Conservation (phyloP, 352 stramenopile genomes). For the Globisporangium lucens region DNA sequence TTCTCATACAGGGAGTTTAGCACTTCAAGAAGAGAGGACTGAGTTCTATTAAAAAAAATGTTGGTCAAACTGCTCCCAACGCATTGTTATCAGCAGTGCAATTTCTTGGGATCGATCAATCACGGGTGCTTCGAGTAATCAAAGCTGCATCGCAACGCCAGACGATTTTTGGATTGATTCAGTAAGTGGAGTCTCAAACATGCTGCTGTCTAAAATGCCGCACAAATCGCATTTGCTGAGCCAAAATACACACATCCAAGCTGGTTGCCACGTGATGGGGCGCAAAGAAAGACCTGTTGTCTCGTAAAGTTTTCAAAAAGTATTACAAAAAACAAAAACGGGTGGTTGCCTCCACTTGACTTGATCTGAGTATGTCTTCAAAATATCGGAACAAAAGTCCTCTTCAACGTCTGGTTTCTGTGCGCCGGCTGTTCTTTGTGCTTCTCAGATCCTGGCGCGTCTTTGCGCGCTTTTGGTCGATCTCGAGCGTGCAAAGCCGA, state of each 20-base stretch:
- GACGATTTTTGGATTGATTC: neutral
- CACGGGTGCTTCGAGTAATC: neutral
- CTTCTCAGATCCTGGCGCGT: neutral
- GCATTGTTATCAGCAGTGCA: neutral
- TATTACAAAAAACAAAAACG: neutral
- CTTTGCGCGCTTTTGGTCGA: neutral
- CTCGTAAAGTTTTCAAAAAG: neutral
- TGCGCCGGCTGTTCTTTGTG: neutral
- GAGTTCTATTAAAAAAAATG: neutral
- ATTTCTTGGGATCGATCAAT: neutral
- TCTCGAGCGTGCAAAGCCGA: neutral
- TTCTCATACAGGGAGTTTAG: neutral
- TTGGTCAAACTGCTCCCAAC: neutral
- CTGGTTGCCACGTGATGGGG: neutral
- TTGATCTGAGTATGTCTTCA: neutral
- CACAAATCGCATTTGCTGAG: neutral
- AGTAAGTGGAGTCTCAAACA: neutral
- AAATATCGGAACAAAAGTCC: neutral
- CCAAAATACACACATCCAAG: neutral
- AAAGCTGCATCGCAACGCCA: neutral
- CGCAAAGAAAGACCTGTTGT: neutral
- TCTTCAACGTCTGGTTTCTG: neutral
- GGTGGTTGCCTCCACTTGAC: neutral
- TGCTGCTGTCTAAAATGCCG: neutral
- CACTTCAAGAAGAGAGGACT: neutral